phyloP scores from a whole-genome alignment of 257 asterid species.

The Fraxinus cuspidata region DNA sequence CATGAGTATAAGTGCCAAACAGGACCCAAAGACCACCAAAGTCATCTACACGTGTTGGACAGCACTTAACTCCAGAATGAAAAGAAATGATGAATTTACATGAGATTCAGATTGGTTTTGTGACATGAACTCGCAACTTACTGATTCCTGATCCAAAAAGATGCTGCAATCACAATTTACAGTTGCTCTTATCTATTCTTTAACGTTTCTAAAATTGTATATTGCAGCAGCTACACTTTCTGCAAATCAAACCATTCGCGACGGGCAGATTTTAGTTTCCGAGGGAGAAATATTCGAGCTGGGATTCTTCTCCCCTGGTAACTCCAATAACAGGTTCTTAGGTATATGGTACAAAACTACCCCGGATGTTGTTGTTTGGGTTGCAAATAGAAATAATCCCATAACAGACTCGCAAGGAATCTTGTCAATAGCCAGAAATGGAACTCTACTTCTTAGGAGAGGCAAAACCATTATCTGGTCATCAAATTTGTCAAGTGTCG shows the following conservation, averaged over 20 bases:
- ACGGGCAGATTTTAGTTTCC: too few species aligned
- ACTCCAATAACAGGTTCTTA: slow-evolving; percentile 12
- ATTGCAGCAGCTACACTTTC: slow-evolving; percentile 22
- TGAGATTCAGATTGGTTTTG: too few species aligned
- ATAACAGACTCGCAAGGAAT: slow-evolving; percentile 1
- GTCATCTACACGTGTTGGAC: too few species aligned
- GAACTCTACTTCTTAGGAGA: slow-evolving; percentile 5
- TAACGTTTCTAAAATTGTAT: neutral
- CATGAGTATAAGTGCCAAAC: too few species aligned
- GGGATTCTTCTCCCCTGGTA: too few species aligned
- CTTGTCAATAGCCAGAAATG: slow-evolving; percentile 10
- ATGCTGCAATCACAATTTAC: neutral
- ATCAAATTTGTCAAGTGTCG: neutral
- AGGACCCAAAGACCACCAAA: too few species aligned
- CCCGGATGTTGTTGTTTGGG: slow-evolving; percentile 14
- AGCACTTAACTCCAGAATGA: too few species aligned
- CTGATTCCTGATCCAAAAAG: neutral
- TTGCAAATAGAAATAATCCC: slow-evolving; percentile 15
- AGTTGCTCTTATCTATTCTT: neutral
- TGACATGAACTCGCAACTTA: too few species aligned
- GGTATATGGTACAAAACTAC: slow-evolving; percentile 37
- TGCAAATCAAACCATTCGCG: slow-evolving; percentile 9
- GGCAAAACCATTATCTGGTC: slow-evolving; percentile 30
- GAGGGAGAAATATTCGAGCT: too few species aligned
- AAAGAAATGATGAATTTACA: too few species aligned